Evolutionary conservation across 2,329 filamentous ascomycete genomes (phyloP), one percentile per base, ranked within the genome.

Genomic region (Colletotrichum navitas): DNA sequence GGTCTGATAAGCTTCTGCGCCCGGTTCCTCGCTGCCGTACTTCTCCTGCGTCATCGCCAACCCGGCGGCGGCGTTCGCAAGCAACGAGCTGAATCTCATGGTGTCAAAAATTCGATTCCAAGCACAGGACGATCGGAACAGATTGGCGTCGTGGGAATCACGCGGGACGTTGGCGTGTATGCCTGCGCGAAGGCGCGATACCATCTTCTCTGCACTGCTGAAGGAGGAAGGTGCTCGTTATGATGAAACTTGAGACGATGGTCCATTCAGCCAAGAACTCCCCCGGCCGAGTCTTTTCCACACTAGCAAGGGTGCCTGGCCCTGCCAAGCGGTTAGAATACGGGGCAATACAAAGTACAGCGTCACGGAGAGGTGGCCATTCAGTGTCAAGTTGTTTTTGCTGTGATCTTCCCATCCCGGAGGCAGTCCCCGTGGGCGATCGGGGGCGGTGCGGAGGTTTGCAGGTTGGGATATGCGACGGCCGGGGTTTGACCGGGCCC

Each of bases 191-290:
- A 29, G 55, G 34, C 10, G 2, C 47, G 41, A 26, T 34, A 16
- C 21, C 10, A 18, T 14, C 16, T 59, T n/a, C 11, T 49, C 12
- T 7, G 12, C 10, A 2, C 34, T 47, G 55, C 8, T 66, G 26
- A n/a, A 70, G 47, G 16, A 59, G 67, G 47, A 70, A 70, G 67
- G 67, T 70, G 47, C n/a, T 55, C 21, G 14, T 29, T 29, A 29
- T 29, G 29, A 29, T 29, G 2, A 29, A 29, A 29, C 29, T 49
- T 41, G 56, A 14, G 47, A 32, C 59, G 45, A 52, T 26, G 56
- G 16, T 59, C 34, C 14, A 41, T 60, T 41, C 10, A 32, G 55
- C 64, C 55, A 61, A 61, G 45, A 34, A 14, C 18, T 52, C 29
- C 24, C 16, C 45, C 3, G 47, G 39, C 21, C 16, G n/a, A 64